A percentile compares a stretch with the other conserved stretches of the same genome.
phyloP scores from a whole-genome alignment of 768 basidiomycete genomes.

The Rubroboletus pulcherrimus region DNA sequence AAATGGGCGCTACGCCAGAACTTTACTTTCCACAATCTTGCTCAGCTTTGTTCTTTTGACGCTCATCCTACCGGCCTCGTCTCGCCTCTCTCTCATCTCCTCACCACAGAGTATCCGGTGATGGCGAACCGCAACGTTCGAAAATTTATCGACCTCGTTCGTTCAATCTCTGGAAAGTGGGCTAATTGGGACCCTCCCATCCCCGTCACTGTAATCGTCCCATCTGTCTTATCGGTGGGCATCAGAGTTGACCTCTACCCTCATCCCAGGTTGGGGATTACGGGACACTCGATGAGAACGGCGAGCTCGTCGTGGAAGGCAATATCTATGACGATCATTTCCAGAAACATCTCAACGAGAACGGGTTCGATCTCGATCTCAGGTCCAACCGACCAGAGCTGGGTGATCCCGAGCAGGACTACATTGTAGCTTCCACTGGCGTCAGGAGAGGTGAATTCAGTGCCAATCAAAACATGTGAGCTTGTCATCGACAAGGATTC shows the following conservation, averaged over 20 bases:
- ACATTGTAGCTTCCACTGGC: conserved; percentile 21
- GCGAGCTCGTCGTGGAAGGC: conserved; percentile 10
- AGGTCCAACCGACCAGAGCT: background rate
- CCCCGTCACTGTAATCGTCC: conserved; percentile 17
- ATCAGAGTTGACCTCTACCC: background rate
- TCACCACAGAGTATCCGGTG: background rate
- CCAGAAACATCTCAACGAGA: conserved; percentile 4
- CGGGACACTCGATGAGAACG: conserved; percentile 19
- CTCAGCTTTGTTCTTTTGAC: background rate
- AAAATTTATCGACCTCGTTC: conserved; percentile 9
- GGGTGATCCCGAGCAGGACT: conserved; percentile 12
- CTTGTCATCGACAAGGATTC: background rate
- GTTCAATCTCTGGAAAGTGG: conserved; percentile 26
- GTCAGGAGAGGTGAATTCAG: conserved; percentile 13
- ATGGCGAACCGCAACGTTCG: background rate
- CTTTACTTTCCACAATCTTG: background rate
- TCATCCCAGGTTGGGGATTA: conserved; percentile 29
- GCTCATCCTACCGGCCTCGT: background rate
- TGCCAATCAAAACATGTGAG: conserved; percentile 3
- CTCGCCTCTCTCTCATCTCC: background rate
- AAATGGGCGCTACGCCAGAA: background rate
- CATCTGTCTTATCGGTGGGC: background rate
- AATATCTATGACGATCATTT: conserved; percentile 25
- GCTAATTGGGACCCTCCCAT: conserved; percentile 32
- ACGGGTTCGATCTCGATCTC: background rate